These are phyloP conservation scores for Heimioporus sp. DNA, from an alignment of 768 basidiomycete genomes.

Conservation along the genomic window DNA sequence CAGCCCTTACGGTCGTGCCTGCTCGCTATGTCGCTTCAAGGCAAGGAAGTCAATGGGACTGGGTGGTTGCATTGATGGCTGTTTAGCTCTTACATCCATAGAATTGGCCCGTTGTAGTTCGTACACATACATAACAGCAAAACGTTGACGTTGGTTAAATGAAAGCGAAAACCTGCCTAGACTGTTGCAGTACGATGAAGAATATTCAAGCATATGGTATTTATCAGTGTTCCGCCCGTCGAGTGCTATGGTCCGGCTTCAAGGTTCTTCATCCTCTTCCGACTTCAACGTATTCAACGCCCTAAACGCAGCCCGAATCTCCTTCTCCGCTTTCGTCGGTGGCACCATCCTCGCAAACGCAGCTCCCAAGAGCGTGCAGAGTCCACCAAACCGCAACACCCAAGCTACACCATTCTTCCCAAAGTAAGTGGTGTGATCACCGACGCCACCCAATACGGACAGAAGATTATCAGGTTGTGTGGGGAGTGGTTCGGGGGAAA, in stretches of 20 bases:
- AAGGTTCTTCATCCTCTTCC: constrained; percentile 47
- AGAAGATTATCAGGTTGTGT: constrained; percentile 35
- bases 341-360: constrained; percentile 77
- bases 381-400: constrained; percentile 90
- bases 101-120: neutral
- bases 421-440: constrained; percentile 55
- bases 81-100: constrained; percentile 9
- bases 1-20: constrained; percentile 28
- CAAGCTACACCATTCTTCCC: constrained; percentile 92
- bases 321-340: constrained; percentile 87
- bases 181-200: constrained; percentile 3
- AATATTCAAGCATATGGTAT: constrained; percentile 15
- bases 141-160: neutral
- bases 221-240: neutral
- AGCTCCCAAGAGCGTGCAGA: constrained; percentile 81
- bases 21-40: constrained; percentile 21
- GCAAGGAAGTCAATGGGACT: constrained; percentile 23
- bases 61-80: constrained; percentile 28
- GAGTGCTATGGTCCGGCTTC: constrained; percentile 11
- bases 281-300: constrained; percentile 76
- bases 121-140: neutral
- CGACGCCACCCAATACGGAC: constrained; percentile 24
- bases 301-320: constrained; percentile 78
- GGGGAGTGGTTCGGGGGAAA: constrained; percentile 7
- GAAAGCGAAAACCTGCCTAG: constrained; percentile 1